Conservation (phyloP, 805 yeast species). For the Cyberlindnera maritima region DNA sequence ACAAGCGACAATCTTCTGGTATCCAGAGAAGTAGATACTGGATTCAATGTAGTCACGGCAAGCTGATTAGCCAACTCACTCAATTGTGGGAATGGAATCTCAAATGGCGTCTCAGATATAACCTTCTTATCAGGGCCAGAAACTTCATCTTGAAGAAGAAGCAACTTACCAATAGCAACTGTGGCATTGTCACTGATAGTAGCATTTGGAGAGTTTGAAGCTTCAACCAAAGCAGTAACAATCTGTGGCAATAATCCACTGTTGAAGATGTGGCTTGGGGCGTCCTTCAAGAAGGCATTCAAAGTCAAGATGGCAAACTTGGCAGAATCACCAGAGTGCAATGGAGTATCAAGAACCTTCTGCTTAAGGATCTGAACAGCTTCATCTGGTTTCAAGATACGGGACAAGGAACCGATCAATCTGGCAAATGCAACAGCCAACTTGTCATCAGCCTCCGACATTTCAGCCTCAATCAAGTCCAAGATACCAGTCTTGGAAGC, state of each 20-base stretch:
- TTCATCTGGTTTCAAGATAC: conserved; percentile 61
- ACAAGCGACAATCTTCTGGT: conserved; percentile 78
- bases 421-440: conserved; percentile 74
- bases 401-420: conserved; percentile 74
- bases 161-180: conserved; percentile 76
- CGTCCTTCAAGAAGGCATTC: conserved; percentile 77
- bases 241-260: conserved; percentile 50
- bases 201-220: conserved; percentile 39
- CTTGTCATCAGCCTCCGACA: conserved; percentile 52
- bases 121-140: conserved; percentile 35
- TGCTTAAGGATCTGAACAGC: conserved; percentile 55
- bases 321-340: conserved; percentile 42
- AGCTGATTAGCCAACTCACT: conserved; percentile 47
- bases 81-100: conserved; percentile 40
- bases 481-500: conserved; percentile 66
- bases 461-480: conserved; percentile 71
- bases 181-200: conserved; percentile 74
- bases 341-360: conserved; percentile 51
- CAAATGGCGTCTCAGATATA: conserved; percentile 31
- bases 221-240: conserved; percentile 44
- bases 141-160: conserved; percentile 49
- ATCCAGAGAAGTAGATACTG: conserved; percentile 64
- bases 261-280: conserved; percentile 61
- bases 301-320: conserved; percentile 68
- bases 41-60: conserved; percentile 46